Evolutionary conservation across 2,329 filamentous ascomycete species (phyloP).

Genomic region (Lasiodiplodia citricola): DNA sequence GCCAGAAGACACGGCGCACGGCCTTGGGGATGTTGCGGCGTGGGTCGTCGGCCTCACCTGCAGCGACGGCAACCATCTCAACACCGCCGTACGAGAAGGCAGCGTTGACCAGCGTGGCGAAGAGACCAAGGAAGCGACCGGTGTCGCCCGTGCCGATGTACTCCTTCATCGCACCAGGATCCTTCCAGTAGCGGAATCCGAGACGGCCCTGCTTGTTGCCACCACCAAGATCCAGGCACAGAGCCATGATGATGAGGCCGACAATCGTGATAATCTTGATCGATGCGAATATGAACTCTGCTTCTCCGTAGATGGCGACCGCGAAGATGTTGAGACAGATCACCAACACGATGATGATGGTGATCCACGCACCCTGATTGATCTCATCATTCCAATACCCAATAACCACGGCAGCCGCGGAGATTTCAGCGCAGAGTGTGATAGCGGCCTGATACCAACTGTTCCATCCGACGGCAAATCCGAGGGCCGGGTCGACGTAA

Average conservation of each 20-base stretch:
- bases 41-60: slow-evolving; percentile 47
- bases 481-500: slow-evolving; percentile 25
- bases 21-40: slow-evolving; percentile 59
- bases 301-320: slow-evolving; percentile 41
- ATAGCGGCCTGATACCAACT: slow-evolving; percentile 21
- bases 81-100: slow-evolving; percentile 49
- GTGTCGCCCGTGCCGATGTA: slow-evolving; percentile 61
- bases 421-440: slow-evolving; percentile 46
- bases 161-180: slow-evolving; percentile 60
- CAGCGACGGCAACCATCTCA: slow-evolving; percentile 44
- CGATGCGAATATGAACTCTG: slow-evolving; percentile 54
- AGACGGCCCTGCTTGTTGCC: slow-evolving; percentile 62
- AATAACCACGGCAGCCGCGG: slow-evolving; percentile 45
- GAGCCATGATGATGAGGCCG: slow-evolving; percentile 47
- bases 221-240: slow-evolving; percentile 40
- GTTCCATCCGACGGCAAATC: slow-evolving; percentile 24
- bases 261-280: slow-evolving; percentile 53
- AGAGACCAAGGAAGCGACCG: slow-evolving; percentile 54
- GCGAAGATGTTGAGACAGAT: slow-evolving; percentile 27
- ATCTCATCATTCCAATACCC: slow-evolving; percentile 45
- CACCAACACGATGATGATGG: slow-evolving; percentile 32
- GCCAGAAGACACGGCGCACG: slow-evolving; percentile 60
- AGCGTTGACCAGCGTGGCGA: slow-evolving; percentile 44
- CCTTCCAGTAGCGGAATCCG: slow-evolving; percentile 71
- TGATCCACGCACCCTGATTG: slow-evolving; percentile 25